These are phyloP conservation scores for Lobulomyces angularis DNA, from an alignment of 192 early-diverging fungal genomes.

Conservation along the genomic window DNA sequence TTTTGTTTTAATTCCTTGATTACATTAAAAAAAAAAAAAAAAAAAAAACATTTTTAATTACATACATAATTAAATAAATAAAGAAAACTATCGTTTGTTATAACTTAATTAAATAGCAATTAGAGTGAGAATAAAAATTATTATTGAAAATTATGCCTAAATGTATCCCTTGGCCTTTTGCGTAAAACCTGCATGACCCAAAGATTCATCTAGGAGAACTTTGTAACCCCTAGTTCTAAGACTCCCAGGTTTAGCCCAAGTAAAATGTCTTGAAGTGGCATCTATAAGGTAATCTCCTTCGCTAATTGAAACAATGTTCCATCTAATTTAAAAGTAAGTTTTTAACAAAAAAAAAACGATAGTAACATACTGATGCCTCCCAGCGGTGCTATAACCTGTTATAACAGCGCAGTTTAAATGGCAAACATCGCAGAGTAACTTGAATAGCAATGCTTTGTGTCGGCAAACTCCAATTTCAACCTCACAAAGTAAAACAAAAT, in stretches of 20 bases:
- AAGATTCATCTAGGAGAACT: constrained; percentile 18
- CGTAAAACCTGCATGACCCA: constrained; percentile 37
- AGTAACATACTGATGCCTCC: constrained; percentile 28
- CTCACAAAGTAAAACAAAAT: constrained; percentile 28
- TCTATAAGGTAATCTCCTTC: constrained; percentile 30
- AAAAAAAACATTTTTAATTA: too few species aligned
- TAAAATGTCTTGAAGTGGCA: constrained; percentile 35
- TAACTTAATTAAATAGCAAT: too few species aligned
- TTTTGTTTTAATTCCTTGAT: too few species aligned
- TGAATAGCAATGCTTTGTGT: constrained; percentile 39
- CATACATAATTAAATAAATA: too few species aligned
- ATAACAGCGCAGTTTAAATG: constrained; percentile 32
- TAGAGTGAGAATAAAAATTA: too few species aligned
- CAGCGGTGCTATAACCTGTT: constrained; percentile 34
- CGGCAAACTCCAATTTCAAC: constrained; percentile 34
- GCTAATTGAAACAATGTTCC: constrained; percentile 35
- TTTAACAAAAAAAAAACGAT: background rate
- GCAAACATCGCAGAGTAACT: constrained; percentile 30
- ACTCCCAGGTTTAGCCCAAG: constrained; percentile 34
- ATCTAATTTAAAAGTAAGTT: constrained; percentile 11
- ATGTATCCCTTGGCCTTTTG: constrained; percentile 28
- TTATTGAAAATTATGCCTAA: too few species aligned
- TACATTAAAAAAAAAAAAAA: too few species aligned
- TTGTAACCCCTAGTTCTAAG: constrained; percentile 25
- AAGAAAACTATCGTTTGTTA: too few species aligned